Conservation (phyloP, 169 alveolate species). For the Plasmodium cynomolgi region DNA sequence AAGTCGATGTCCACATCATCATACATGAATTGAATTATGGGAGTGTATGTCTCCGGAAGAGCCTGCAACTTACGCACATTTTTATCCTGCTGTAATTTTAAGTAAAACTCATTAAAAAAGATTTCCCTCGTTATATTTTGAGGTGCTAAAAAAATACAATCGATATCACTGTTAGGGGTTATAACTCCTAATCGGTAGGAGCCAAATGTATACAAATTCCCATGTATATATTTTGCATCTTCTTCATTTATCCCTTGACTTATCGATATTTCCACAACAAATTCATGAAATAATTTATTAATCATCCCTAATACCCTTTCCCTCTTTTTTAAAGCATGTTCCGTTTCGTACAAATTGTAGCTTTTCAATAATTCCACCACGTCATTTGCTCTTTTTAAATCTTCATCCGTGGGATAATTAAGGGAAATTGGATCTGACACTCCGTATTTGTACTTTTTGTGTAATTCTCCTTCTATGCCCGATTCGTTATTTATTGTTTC, state of each 20-base stretch:
- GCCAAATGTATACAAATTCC: conserved; percentile 95
- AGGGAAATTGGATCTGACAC: conserved; percentile 82
- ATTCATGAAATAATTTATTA: conserved; percentile 90
- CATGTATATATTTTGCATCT: conserved; percentile 92
- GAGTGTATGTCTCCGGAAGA: conserved; percentile 97
- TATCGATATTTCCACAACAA: conserved; percentile 87
- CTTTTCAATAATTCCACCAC: conserved; percentile 83
- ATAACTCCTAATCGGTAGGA: conserved; percentile 98
- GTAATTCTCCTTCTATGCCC: background rate
- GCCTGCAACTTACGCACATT: conserved; percentile 93
- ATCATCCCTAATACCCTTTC: conserved; percentile 92
- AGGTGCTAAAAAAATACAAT: conserved; percentile 98
- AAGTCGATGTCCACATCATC: conserved; percentile 97
- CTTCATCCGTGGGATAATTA: conserved; percentile 87
- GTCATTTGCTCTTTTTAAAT: conserved; percentile 84
- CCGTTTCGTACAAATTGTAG: conserved; percentile 91
- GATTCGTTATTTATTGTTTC: background rate
- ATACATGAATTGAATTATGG: conserved; percentile 94
- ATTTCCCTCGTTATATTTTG: conserved; percentile 94
- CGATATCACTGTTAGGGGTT: conserved; percentile 98
- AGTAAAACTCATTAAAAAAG: conserved; percentile 92
- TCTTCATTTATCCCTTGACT: conserved; percentile 90
- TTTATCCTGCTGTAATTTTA: conserved; percentile 91
- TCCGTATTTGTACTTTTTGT: conserved; percentile 77
- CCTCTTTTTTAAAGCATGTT: conserved; percentile 89